These are phyloP conservation scores for Eimeria maxima DNA, from an alignment of 169 alveolate species.

Conservation along the genomic window DNA sequence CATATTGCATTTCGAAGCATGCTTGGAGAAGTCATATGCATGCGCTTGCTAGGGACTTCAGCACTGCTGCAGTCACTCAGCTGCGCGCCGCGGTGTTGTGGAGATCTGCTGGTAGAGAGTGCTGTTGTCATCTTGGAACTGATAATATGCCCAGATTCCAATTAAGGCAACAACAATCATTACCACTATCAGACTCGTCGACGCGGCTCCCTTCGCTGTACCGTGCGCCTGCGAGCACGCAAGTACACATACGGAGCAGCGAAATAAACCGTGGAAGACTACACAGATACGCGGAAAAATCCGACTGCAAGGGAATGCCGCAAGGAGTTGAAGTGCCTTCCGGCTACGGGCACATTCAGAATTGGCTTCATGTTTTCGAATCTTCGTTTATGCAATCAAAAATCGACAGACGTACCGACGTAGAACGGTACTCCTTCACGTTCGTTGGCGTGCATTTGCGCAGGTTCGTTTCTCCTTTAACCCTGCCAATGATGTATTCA, in stretches of 20 bases:
- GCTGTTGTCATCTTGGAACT: slow-evolving; percentile 66
- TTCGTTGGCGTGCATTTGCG: slow-evolving; percentile 21
- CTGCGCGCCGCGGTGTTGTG: background rate
- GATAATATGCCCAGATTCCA: slow-evolving; percentile 62
- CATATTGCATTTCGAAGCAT: background rate
- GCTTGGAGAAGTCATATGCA: background rate
- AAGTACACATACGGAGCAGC: background rate
- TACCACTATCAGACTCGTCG: slow-evolving; percentile 20
- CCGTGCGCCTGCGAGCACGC: background rate
- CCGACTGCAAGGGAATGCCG: background rate
- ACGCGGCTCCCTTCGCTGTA: background rate
- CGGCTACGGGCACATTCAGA: background rate
- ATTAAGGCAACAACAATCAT: slow-evolving; percentile 39
- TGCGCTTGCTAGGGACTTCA: background rate
- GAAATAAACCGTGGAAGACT: background rate
- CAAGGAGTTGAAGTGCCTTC: background rate
- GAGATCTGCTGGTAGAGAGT: slow-evolving; percentile 18
- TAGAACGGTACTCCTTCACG: slow-evolving; percentile 86
- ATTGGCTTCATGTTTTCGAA: background rate
- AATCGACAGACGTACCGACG: background rate
- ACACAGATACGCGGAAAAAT: background rate
- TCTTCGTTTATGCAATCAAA: background rate
- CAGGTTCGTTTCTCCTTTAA: slow-evolving; percentile 67
- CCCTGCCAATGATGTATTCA: slow-evolving; percentile 74
- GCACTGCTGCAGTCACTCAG: background rate